Evolutionary conservation across 495 filamentous ascomycete species (phyloP), one percentile per base, ranked within the genome.

Genomic region (Aspergillus sclerotioniger): DNA sequence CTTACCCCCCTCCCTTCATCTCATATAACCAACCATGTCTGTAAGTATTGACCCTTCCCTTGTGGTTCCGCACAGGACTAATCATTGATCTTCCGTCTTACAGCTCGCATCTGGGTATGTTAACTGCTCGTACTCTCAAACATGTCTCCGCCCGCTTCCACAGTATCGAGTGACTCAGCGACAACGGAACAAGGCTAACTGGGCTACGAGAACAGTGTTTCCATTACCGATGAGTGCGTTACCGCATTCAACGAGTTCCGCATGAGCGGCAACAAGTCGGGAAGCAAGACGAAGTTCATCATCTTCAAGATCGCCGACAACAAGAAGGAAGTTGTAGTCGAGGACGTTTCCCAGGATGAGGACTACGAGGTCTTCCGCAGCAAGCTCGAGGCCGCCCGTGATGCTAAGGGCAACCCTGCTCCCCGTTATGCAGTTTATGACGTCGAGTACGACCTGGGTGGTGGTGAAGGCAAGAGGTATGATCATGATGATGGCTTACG

Each of bases 271-370:
- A 68, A 67, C 57, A 80, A 90, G 56, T 84, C 81, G 77, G 90
- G 91, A 74, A 65, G 67, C 58, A 86, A 87, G 75, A 78, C 85
- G 80, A 96, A 95, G 80, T 98, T 85, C 80, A 88, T 98, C 79
- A 89, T 98, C 85, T 98, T 86, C 89, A 96, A 96, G 83, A 87
- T 98, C 68, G 83, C 88, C 62, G 91, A 96, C 76, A 85, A 96
- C 83, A 89, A 89, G 86, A 94, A 89, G 76, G 73, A 88, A 66
- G 92, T 97, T 69, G 88, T 89, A 45, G 84, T 97, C 65, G 86
- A 88, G 37, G 90, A 95, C 63, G 81, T 84, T 59, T 85, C 86
- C 55, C 78, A 79, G 47, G 78, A 82, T 25, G 72, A 80, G 62
- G 80, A 86, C 66, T 92, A 88, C 78, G 88, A 92, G 43, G 75